Percentiles rank a stretch among this genome's conserved stretches.
Conservation (phyloP, 129 eudicot species). For the Erigeron canadensis region DNA sequence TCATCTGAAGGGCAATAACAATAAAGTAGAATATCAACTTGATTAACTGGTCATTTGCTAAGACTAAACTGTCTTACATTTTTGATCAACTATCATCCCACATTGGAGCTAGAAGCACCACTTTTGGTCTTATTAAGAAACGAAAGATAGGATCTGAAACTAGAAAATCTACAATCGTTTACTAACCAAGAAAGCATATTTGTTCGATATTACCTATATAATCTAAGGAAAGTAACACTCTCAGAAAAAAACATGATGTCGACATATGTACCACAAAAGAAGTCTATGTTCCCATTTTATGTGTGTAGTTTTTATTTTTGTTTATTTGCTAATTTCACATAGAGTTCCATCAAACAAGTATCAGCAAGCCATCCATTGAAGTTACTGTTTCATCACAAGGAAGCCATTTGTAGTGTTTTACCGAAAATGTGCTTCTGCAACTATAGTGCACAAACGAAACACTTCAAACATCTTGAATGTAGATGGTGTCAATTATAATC, state of each 20-base stretch:
- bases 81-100: neutral
- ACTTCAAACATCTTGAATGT: neutral
- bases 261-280: neutral
- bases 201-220: neutral
- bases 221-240: neutral
- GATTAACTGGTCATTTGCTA: neutral
- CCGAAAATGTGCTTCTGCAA: neutral
- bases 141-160: neutral
- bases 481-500: neutral
- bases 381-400: neutral
- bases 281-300: neutral
- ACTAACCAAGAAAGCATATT: neutral
- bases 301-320: too few species aligned
- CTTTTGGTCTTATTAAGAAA: neutral
- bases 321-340: neutral
- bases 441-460: neutral
- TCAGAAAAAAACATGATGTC: too few species aligned
- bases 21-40: neutral
- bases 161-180: neutral
- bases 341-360: neutral
- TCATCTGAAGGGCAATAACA: neutral
- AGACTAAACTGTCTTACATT: neutral
- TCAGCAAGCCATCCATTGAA: slow-evolving; percentile 3
- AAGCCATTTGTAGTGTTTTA: neutral
- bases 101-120: neutral